Evolutionary conservation across 805 yeast species (phyloP).

Genomic region (Ogataea ganodermae): DNA sequence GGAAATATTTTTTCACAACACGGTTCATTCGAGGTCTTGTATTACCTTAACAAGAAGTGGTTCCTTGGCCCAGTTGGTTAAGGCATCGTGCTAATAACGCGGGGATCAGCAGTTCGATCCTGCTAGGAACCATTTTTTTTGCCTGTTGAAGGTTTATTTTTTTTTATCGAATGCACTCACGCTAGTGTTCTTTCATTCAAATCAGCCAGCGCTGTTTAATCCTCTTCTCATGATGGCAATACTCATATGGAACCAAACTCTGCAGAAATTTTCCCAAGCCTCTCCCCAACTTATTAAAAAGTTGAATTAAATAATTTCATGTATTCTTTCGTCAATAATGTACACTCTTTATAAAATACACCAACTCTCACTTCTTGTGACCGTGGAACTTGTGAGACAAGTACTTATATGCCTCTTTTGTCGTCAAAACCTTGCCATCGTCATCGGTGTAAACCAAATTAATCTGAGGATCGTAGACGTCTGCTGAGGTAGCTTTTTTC

Average conservation of each 20-base stretch:
- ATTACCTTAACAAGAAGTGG: slow-evolving; percentile 17
- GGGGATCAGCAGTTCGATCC: slow-evolving; percentile 84
- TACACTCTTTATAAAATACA: too few relatives aligned
- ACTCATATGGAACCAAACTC: too few relatives aligned
- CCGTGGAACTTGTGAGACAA: slow-evolving; percentile 83
- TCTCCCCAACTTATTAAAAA: too few relatives aligned
- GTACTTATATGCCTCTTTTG: slow-evolving; percentile 76
- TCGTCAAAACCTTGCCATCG: slow-evolving; percentile 55
- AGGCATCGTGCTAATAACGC: slow-evolving; percentile 48
- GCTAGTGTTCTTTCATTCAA: too few relatives aligned
- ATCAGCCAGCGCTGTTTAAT: too few relatives aligned
- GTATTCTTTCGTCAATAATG: too few relatives aligned
- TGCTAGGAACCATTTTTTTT: slow-evolving; percentile 69
- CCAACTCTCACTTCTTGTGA: slow-evolving; percentile 22
- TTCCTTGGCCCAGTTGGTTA: slow-evolving; percentile 48
- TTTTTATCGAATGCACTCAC: not conserved
- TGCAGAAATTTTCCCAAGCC: too few relatives aligned
- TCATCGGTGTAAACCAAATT: slow-evolving; percentile 63
- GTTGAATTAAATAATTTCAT: too few relatives aligned
- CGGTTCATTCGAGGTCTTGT: not conserved
- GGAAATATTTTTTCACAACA: not conserved
- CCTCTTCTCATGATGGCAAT: too few relatives aligned
- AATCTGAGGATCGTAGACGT: slow-evolving; percentile 49
- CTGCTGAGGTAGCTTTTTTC: slow-evolving; percentile 7
- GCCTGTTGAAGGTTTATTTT: not conserved